Evolutionary conservation across 352 stramenopile genomes (phyloP).

Genomic region (Globisporangium echinulatum): DNA sequence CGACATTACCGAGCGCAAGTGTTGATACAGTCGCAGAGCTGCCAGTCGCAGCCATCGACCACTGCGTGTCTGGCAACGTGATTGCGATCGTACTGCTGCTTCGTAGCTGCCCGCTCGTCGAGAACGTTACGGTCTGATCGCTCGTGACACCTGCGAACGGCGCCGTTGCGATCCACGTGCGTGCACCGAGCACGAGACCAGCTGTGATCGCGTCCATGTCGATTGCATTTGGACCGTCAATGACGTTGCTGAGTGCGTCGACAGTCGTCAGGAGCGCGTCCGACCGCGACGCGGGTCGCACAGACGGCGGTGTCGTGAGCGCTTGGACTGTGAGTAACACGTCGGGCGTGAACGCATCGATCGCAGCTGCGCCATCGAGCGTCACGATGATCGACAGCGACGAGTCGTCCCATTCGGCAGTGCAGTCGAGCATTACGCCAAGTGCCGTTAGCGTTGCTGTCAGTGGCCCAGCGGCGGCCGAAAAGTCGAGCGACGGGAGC

Average conservation of each 20-base stretch:
- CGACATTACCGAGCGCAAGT: constrained; percentile 20
- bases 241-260: constrained; percentile 27
- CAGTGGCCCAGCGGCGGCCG: constrained; percentile 12
- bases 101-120: constrained; percentile 29
- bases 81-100: constrained; percentile 36
- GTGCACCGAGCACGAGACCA: constrained; percentile 37
- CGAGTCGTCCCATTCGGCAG: constrained; percentile 21
- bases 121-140: constrained; percentile 40
- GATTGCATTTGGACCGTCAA: constrained; percentile 46
- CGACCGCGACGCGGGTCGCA: constrained; percentile 17
- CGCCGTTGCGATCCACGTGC: constrained; percentile 33
- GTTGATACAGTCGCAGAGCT: constrained; percentile 23
- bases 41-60: constrained; percentile 22
- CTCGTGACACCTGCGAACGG: constrained; percentile 43
- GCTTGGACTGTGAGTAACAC: constrained; percentile 30
- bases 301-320: constrained; percentile 34
- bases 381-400: constrained; percentile 16
- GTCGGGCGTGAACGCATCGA: constrained; percentile 24
- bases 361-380: constrained; percentile 8
- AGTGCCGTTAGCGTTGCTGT: not conserved
- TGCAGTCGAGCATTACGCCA: not conserved
- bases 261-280: constrained; percentile 31
- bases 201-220: constrained; percentile 33
- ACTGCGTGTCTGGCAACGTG: constrained; percentile 33
- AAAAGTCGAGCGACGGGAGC: constrained; percentile 33